Conservation (phyloP, 176 grass and related monocot genomes). For the Lolium rigidum region DNA sequence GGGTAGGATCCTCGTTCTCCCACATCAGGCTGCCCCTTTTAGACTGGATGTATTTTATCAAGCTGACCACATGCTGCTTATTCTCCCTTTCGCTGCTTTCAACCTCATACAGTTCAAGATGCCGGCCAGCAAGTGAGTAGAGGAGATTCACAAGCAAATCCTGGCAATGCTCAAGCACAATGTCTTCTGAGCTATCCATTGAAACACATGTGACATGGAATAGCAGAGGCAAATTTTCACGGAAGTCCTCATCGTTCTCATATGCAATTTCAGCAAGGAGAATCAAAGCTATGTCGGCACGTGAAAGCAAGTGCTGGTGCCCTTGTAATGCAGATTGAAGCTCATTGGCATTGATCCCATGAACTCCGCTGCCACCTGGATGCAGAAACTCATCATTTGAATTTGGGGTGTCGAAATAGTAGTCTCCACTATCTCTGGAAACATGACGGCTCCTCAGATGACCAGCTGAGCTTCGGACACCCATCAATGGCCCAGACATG, state of each 20-base stretch:
- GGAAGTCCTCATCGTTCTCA: slow-evolving; percentile 98
- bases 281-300: slow-evolving; percentile 97
- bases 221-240: slow-evolving; percentile 90
- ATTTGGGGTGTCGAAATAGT: slow-evolving; percentile 88
- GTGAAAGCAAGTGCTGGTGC: slow-evolving; percentile 93
- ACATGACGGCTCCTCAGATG: slow-evolving; percentile 94
- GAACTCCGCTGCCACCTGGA: slow-evolving; percentile 67
- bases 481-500: slow-evolving; percentile 93
- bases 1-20: slow-evolving; percentile 95
- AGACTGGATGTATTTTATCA: slow-evolving; percentile 98
- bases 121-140: slow-evolving; percentile 91
- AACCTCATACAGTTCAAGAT: slow-evolving; percentile 94
- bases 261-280: slow-evolving; percentile 98
- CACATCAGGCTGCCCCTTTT: slow-evolving; percentile 99
- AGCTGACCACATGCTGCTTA: slow-evolving; percentile 93
- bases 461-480: slow-evolving; percentile 84
- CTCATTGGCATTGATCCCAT: slow-evolving; percentile 90
- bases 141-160: slow-evolving; percentile 97
- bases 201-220: slow-evolving; percentile 99
- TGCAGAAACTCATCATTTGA: slow-evolving; percentile 92
- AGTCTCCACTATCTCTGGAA: slow-evolving; percentile 94
- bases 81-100: slow-evolving; percentile 91
- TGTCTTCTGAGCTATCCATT: slow-evolving; percentile 98
- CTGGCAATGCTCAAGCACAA: slow-evolving; percentile 97
- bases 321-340: slow-evolving; percentile 96